These are phyloP conservation scores for Lactarius vividus DNA, from an alignment of 768 basidiomycete species.

Conservation along the genomic window DNA sequence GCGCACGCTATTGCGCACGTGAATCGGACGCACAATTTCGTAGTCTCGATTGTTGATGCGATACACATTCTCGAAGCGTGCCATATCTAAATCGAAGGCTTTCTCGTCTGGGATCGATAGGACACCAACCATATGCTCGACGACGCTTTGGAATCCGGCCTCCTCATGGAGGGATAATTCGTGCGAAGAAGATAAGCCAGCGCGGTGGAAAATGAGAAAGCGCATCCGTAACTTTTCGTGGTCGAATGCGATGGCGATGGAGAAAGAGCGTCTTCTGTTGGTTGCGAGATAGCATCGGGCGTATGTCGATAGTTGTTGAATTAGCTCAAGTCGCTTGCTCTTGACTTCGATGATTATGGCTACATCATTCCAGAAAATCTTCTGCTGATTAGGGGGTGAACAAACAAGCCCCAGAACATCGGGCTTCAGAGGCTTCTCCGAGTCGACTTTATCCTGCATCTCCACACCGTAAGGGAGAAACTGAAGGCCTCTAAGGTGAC, in stretches of 20 bases:
- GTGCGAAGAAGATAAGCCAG: background rate
- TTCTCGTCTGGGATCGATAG: background rate
- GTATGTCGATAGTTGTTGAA: background rate
- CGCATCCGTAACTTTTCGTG: background rate
- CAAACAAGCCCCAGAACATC: background rate
- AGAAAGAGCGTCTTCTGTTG: background rate
- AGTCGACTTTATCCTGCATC: background rate
- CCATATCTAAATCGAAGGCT: background rate
- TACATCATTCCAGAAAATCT: background rate
- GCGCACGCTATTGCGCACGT: background rate
- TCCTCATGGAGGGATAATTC: background rate
- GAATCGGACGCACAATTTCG: background rate
- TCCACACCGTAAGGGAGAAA: background rate
- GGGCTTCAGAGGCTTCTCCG: background rate
- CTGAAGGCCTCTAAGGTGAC: background rate
- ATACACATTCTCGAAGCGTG: background rate
- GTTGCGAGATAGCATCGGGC: background rate
- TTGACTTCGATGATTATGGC: background rate
- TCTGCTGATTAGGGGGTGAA: background rate
- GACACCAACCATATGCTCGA: background rate
- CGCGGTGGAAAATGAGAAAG: background rate
- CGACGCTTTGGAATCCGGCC: background rate
- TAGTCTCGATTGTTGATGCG: background rate
- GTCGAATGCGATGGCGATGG: background rate
- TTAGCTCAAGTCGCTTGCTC: accelerated